Percentiles rank a stretch among this genome's conserved stretches.
Conservation (phyloP, 306 rosid species). For the Cucurbita maxima region DNA sequence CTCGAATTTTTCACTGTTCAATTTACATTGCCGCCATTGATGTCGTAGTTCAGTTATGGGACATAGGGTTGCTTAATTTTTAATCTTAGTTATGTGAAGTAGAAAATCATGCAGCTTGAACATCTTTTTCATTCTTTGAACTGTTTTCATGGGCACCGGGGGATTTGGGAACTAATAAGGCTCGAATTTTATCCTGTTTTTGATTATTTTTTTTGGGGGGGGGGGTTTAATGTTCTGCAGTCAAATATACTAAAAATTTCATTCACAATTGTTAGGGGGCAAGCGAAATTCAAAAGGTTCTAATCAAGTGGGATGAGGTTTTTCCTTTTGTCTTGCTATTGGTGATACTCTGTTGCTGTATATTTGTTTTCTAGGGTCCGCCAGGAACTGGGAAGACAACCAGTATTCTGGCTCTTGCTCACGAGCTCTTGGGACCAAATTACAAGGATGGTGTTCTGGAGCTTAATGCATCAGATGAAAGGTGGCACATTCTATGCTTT, state of each 20-base stretch:
- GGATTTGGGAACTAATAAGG: neutral
- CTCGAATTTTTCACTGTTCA: neutral
- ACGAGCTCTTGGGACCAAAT: conserved; percentile 76
- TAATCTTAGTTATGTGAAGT: neutral
- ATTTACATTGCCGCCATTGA: neutral
- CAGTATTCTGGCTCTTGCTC: conserved; percentile 79
- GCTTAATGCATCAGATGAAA: conserved; percentile 89
- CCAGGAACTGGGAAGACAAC: conserved; percentile 97
- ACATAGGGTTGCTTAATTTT: neutral
- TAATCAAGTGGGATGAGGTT: neutral
- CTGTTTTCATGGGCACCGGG: neutral
- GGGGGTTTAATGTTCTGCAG: neutral
- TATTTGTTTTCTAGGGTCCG: conserved; percentile 53
- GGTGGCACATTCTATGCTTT: conserved; percentile 22
- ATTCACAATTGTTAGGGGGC: neutral
- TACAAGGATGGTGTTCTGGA: conserved; percentile 86
- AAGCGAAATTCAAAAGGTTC: neutral
- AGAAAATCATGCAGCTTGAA: neutral
- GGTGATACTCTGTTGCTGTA: neutral
- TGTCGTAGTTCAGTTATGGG: neutral
- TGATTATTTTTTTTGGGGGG: neutral
- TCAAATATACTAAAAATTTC: neutral
- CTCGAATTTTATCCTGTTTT: neutral
- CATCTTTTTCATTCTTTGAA: neutral
- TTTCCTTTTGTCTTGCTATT: neutral